A percentile compares a stretch with the other conserved stretches of the same genome.
These are phyloP conservation scores for Emergomyces africanus DNA, from an alignment of 2,329 filamentous ascomycete genomes.

Conservation along the genomic window DNA sequence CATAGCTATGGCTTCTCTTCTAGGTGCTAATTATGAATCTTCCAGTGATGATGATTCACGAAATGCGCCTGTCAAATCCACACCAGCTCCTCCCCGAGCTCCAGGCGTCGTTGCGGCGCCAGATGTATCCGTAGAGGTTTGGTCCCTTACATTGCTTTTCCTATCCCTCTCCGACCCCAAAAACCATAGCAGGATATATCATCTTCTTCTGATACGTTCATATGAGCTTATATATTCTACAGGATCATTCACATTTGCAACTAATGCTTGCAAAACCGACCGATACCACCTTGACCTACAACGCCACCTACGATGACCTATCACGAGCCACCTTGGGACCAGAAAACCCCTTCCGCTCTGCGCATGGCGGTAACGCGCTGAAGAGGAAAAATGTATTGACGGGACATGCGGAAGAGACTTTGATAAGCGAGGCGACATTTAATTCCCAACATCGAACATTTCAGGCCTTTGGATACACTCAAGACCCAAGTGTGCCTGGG, in stretches of 20 bases:
- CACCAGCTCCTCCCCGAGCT: slow-evolving; percentile 18
- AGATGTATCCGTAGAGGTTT: slow-evolving; percentile 45
- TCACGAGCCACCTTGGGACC: slow-evolving; percentile 55
- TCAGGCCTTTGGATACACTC: slow-evolving; percentile 48
- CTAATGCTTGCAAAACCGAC: slow-evolving; percentile 40
- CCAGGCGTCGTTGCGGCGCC: slow-evolving; percentile 36
- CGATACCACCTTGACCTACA: slow-evolving; percentile 38
- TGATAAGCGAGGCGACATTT: slow-evolving; percentile 83
- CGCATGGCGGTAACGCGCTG: slow-evolving; percentile 37
- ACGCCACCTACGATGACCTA: slow-evolving; percentile 57
- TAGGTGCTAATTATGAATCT: slow-evolving; percentile 31
- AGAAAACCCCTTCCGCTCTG: slow-evolving; percentile 60
- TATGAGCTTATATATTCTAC: slow-evolving; percentile 24
- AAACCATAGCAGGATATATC: background rate
- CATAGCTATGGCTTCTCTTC: slow-evolving; percentile 29
- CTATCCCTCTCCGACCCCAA: background rate
- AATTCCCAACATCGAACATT: slow-evolving; percentile 75
- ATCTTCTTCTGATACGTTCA: background rate
- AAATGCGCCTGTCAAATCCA: slow-evolving; percentile 11
- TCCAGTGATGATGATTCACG: slow-evolving; percentile 36
- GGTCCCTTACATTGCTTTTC: slow-evolving; percentile 25
- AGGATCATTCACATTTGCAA: slow-evolving; percentile 39
- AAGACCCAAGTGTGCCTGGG: slow-evolving; percentile 32
- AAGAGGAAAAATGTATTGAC: slow-evolving; percentile 78
- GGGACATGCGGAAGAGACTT: slow-evolving; percentile 76